Evolutionary conservation across 2,329 filamentous ascomycete genomes (phyloP).

Genomic region (Penicillium sp.): DNA sequence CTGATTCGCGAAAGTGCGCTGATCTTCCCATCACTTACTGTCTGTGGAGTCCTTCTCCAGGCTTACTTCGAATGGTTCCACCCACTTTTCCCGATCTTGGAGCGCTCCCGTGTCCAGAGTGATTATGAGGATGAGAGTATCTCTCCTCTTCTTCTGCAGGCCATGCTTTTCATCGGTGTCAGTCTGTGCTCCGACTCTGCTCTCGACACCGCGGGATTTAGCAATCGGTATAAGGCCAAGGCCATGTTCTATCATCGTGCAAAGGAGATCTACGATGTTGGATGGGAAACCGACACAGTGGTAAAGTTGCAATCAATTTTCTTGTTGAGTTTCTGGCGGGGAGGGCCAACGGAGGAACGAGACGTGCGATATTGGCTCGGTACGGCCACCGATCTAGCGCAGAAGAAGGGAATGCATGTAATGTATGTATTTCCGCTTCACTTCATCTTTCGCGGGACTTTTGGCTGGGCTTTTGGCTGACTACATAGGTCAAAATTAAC

Average conservation of each 20-base stretch:
- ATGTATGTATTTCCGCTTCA: constrained; percentile 26
- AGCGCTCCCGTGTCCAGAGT: constrained; percentile 50
- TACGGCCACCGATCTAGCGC: constrained; percentile 56
- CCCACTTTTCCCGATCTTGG: constrained; percentile 59
- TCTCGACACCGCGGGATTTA: constrained; percentile 52
- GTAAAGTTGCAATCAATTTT: constrained; percentile 57
- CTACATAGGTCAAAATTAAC: constrained; percentile 36
- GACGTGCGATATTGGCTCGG: constrained; percentile 57
- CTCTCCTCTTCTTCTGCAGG: constrained; percentile 56
- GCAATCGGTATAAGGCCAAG: constrained; percentile 55
- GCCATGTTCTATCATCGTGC: constrained; percentile 56
- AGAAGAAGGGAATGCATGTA: constrained; percentile 50
- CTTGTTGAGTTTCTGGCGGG: constrained; percentile 61
- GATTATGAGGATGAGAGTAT: constrained; percentile 48
- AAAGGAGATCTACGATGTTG: constrained; percentile 57
- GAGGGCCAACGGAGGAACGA: constrained; percentile 53
- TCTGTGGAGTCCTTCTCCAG: constrained; percentile 50
- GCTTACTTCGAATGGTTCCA: constrained; percentile 63
- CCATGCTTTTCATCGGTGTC: constrained; percentile 59
- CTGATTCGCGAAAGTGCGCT: constrained; percentile 49
- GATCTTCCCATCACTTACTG: constrained; percentile 49
- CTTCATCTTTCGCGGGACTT: neutral
- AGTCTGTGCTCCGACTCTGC: constrained; percentile 56
- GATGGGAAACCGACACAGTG: constrained; percentile 57
- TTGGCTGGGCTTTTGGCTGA: constrained; percentile 4